phyloP scores from a whole-genome alignment of 108 stramenopile genomes.

The Cylindrotheca closterium region DNA sequence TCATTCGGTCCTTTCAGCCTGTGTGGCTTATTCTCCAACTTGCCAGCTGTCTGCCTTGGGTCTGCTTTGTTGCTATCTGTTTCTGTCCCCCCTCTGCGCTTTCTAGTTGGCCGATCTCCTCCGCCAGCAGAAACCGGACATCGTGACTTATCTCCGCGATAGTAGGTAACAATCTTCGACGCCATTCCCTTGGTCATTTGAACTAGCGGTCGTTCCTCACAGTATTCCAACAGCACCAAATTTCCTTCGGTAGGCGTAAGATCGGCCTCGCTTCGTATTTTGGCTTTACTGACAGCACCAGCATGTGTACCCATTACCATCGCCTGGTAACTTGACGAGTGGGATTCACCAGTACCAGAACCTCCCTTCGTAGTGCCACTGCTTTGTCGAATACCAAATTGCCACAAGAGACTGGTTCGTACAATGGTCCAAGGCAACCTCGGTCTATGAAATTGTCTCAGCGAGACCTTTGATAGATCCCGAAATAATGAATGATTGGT shows the following conservation, averaged over 20 bases:
- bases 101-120: slow-evolving; percentile 78
- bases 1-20: slow-evolving; percentile 64
- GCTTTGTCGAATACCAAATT: slow-evolving; percentile 71
- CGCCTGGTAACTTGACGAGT: slow-evolving; percentile 58
- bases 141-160: slow-evolving; percentile 78
- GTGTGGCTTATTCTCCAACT: slow-evolving; percentile 39
- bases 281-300: slow-evolving; percentile 68
- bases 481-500: slow-evolving; percentile 68
- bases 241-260: slow-evolving; percentile 73
- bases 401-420: slow-evolving; percentile 67
- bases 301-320: slow-evolving; percentile 69
- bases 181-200: slow-evolving; percentile 84
- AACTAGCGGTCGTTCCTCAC: slow-evolving; percentile 83
- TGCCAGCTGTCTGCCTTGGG: slow-evolving; percentile 1
- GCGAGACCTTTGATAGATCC: slow-evolving; percentile 58
- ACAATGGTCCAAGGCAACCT: slow-evolving; percentile 65
- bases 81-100: slow-evolving; percentile 59
- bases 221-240: slow-evolving; percentile 77
- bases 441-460: slow-evolving; percentile 83
- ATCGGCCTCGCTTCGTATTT: slow-evolving; percentile 80
- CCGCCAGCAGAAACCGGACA: slow-evolving; percentile 89
- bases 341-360: slow-evolving; percentile 26
- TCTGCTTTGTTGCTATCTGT: slow-evolving; percentile 22
- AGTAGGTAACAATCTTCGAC: slow-evolving; percentile 86
- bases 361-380: slow-evolving; percentile 29